phyloP scores from a whole-genome alignment of 371 early-diverging fungal species.

The Synchytrium microbalum region DNA sequence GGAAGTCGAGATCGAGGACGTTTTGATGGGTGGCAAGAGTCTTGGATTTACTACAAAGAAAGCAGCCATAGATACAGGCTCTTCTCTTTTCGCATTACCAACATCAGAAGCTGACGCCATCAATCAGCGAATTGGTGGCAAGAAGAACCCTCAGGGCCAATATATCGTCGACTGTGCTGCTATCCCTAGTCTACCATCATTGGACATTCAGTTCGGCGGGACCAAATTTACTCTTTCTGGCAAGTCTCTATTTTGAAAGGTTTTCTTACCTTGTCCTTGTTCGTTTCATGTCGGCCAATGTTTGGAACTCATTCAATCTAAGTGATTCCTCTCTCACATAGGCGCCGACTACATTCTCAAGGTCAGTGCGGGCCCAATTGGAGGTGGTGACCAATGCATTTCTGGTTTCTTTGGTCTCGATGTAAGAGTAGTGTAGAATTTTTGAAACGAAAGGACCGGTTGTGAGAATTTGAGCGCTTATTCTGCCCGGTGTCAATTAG shows the following conservation, averaged over 20 bases:
- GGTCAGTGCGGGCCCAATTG: conserved; percentile 35
- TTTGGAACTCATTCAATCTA: too few relatives aligned
- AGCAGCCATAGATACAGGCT: conserved; percentile 52
- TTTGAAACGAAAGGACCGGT: too few relatives aligned
- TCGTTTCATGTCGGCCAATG: too few relatives aligned
- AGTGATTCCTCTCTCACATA: background rate
- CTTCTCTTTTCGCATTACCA: conserved; percentile 70
- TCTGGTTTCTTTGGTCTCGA: conserved; percentile 92
- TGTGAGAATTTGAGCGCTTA: background rate
- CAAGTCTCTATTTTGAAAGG: background rate
- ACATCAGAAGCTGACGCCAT: conserved; percentile 68
- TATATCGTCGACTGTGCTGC: conserved; percentile 68
- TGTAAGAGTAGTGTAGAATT: conserved; percentile 37
- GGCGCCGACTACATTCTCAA: conserved; percentile 74
- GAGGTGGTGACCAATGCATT: conserved; percentile 60
- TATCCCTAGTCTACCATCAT: conserved; percentile 51
- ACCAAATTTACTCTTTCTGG: conserved; percentile 49
- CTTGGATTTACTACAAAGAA: conserved; percentile 21
- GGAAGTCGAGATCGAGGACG: conserved; percentile 76
- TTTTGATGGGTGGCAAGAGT: conserved; percentile 60
- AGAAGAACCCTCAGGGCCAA: conserved; percentile 83
- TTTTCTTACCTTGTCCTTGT: background rate
- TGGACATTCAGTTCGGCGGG: conserved; percentile 67
- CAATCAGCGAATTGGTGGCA: conserved; percentile 79
- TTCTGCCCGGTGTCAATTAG: conserved; percentile 10